phyloP scores from a whole-genome alignment of 352 stramenopile species.

The Blastocystis sp. region DNA sequence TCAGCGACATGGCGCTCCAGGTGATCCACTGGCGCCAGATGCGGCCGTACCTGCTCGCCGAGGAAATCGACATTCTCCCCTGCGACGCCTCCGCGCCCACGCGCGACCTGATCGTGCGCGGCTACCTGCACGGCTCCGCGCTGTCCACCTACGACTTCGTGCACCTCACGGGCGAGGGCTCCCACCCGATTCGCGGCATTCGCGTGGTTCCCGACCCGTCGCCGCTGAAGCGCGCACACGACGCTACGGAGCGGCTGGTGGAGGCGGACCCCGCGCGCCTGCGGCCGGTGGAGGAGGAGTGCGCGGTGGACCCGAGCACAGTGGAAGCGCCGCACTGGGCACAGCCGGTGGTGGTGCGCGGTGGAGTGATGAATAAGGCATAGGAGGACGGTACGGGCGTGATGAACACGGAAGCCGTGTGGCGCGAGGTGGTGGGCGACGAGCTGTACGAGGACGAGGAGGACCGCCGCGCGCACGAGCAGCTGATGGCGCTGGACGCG shows the following conservation, averaged over 20 bases:
- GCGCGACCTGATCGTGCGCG: constrained; percentile 76
- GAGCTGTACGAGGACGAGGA: constrained; percentile 74
- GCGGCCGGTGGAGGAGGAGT: constrained; percentile 90
- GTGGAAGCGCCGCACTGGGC: constrained; percentile 64
- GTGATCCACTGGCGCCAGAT: constrained; percentile 82
- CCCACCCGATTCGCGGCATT: constrained; percentile 83
- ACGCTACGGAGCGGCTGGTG: not conserved
- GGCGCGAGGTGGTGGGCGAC: constrained; percentile 80
- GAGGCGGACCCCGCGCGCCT: constrained; percentile 83
- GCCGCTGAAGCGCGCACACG: not conserved
- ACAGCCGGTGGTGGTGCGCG: constrained; percentile 57
- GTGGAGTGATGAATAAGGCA: constrained; percentile 55
- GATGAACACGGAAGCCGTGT: constrained; percentile 79
- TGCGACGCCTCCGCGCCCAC: constrained; percentile 71
- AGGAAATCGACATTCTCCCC: constrained; percentile 76
- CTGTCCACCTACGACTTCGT: constrained; percentile 90
- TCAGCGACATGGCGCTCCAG: constrained; percentile 79
- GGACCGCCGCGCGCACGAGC: constrained; percentile 69
- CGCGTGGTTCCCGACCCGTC: constrained; percentile 72
- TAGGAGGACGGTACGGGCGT: constrained; percentile 66
- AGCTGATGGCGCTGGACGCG: constrained; percentile 77
- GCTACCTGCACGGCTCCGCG: constrained; percentile 89
- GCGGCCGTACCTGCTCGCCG: constrained; percentile 81
- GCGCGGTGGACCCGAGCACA: constrained; percentile 73
- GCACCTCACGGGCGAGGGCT: constrained; percentile 91